Evolutionary conservation across 2,329 filamentous ascomycete genomes (phyloP).

Genomic region (Fusarium mundagurra): DNA sequence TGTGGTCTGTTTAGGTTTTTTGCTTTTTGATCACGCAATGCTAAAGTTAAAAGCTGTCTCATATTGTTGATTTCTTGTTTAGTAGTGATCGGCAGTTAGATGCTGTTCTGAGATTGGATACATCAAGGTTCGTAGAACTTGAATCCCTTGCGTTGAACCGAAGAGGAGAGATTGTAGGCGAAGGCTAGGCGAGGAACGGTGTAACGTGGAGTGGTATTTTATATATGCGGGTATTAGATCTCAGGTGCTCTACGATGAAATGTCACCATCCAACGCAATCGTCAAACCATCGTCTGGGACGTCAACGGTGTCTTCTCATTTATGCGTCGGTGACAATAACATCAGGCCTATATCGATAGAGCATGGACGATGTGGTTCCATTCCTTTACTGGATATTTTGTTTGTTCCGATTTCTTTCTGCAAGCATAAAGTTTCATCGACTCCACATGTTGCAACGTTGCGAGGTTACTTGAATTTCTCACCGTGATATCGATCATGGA

Average conservation of each 20-base stretch:
- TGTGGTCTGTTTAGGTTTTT: neutral
- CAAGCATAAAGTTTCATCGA: neutral
- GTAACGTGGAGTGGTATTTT: neutral
- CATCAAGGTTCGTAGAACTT: neutral
- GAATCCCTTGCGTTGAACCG: neutral
- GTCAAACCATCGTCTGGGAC: neutral
- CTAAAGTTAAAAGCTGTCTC: neutral
- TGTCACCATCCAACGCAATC: neutral
- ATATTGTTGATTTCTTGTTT: neutral
- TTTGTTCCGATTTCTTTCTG: neutral
- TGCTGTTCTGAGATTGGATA: neutral
- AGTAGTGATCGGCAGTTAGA: neutral
- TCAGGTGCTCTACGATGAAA: neutral
- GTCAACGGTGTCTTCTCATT: neutral
- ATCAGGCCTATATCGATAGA: neutral
- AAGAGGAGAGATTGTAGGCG: neutral
- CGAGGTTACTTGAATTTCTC: accelerated
- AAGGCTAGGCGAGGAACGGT: neutral
- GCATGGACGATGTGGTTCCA: neutral
- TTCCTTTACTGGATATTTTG: accelerated
- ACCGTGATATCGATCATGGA: neutral
- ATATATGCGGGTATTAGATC: neutral
- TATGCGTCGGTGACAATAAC: neutral
- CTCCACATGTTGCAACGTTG: neutral
- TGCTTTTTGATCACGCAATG: neutral